Conservation (phyloP, 1,284 basidiomycete species). For the Leucoagaricus sp. region DNA sequence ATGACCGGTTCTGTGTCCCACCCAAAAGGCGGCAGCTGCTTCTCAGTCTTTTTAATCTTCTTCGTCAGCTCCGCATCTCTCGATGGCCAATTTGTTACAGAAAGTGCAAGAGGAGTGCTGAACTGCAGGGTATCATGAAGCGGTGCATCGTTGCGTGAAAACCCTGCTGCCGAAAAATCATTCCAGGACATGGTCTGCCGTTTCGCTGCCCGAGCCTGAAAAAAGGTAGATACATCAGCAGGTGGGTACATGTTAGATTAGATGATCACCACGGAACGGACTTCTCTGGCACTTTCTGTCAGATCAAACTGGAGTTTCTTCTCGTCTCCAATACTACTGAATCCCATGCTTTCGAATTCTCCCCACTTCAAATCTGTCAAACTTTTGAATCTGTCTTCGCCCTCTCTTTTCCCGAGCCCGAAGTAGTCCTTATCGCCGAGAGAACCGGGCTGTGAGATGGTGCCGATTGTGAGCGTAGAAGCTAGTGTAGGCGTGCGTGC, state of each 20-base stretch:
- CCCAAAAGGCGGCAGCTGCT: slow-evolving; percentile 75
- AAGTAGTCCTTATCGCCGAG: slow-evolving; percentile 29
- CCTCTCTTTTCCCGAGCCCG: slow-evolving; percentile 34
- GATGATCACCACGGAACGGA: slow-evolving; percentile 38
- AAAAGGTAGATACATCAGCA: slow-evolving; percentile 2
- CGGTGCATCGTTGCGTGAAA: slow-evolving; percentile 73
- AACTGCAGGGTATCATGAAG: slow-evolving; percentile 82
- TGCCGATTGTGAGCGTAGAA: slow-evolving; percentile 17
- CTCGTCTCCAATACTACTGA: slow-evolving; percentile 57
- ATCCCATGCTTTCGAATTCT: slow-evolving; percentile 82
- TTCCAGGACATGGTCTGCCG: slow-evolving; percentile 83
- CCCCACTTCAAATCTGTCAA: slow-evolving; percentile 88
- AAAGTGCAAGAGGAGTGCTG: slow-evolving; percentile 64
- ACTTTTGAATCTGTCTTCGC: slow-evolving; percentile 72
- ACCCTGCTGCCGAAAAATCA: slow-evolving; percentile 82
- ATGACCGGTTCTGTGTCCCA: slow-evolving; percentile 85
- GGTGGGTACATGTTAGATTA: background rate
- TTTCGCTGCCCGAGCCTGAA: slow-evolving; percentile 67
- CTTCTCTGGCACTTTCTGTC: slow-evolving; percentile 80
- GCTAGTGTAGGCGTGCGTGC: slow-evolving; percentile 19
- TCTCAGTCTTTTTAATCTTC: slow-evolving; percentile 83
- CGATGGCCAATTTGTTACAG: slow-evolving; percentile 70
- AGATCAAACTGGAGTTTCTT: slow-evolving; percentile 85
- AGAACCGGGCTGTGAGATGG: slow-evolving; percentile 16
- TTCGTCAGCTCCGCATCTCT: slow-evolving; percentile 72